Evolutionary conservation across 208 protist genomes (phyloP).

Genomic region (Trypanosomatidae sp.): DNA sequence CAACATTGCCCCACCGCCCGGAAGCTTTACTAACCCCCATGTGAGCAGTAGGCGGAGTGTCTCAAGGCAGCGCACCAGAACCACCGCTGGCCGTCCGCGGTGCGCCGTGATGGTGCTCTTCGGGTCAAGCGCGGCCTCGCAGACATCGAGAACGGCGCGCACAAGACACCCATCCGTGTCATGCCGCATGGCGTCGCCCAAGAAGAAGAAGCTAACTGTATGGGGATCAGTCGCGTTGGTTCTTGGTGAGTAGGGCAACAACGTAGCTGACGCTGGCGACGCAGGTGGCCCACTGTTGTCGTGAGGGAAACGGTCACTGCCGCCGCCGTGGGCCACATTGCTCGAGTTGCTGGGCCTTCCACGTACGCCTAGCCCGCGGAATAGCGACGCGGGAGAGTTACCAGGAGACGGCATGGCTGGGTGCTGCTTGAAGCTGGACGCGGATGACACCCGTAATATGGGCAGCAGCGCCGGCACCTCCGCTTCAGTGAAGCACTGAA

Average conservation of each 20-base stretch:
- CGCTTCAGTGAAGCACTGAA: conserved; percentile 21
- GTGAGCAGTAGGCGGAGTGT: conserved; percentile 37
- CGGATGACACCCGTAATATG: neutral
- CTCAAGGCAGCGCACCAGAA: conserved; percentile 42
- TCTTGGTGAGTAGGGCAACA: neutral
- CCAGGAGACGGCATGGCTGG: neutral
- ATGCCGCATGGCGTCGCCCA: conserved; percentile 23
- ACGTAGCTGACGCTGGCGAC: neutral
- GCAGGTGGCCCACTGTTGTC: neutral
- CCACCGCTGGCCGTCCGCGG: conserved; percentile 30
- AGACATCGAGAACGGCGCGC: conserved; percentile 18
- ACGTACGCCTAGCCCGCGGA: neutral
- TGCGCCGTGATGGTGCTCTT: conserved; percentile 27
- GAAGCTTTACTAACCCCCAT: conserved; percentile 21
- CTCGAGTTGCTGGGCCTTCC: neutral
- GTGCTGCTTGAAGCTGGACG: neutral
- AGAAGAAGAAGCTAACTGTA: conserved; percentile 40
- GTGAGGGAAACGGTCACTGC: neutral
- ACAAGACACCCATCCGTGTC: conserved; percentile 24
- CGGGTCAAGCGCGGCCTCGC: conserved; percentile 21
- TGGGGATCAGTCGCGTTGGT: conserved; percentile 12
- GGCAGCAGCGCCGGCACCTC: neutral
- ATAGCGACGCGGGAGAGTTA: neutral
- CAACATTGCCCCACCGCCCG: neutral
- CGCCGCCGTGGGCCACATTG: neutral